Conservation (phyloP, 768 basidiomycete species). For the Tricholomella constricta region DNA sequence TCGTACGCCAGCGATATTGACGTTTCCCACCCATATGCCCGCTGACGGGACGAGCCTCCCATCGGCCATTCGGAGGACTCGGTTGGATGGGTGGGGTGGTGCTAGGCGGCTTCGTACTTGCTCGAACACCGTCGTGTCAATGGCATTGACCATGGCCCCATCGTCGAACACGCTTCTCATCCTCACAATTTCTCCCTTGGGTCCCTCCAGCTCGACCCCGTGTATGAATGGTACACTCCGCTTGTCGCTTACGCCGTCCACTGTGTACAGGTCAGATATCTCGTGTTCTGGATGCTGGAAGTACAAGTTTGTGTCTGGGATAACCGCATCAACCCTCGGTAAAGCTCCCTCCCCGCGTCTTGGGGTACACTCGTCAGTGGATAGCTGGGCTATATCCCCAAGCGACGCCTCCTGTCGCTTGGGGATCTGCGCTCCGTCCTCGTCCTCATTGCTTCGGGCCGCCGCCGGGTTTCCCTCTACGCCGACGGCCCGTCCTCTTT, state of each 20-base stretch:
- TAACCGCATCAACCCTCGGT: not conserved
- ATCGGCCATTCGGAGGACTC: slow-evolving; percentile 24
- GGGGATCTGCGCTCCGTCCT: not conserved
- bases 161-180: no score
- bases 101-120: not conserved
- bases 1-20: not conserved
- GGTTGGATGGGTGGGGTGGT: not conserved
- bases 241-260: not conserved
- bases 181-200: not conserved
- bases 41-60: slow-evolving; percentile 6
- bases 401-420: not conserved
- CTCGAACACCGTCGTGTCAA: slow-evolving; percentile 6
- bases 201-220: not conserved
- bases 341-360: slow-evolving; percentile 1
- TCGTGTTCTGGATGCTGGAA: slow-evolving; percentile 6
- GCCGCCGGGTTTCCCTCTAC: not conserved
- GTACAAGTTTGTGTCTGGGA: not conserved
- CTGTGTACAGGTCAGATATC: not conserved
- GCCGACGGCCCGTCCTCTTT: not conserved
- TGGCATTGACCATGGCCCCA: slow-evolving; percentile 25
- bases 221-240: slow-evolving; percentile 3
- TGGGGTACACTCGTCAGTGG: not conserved
- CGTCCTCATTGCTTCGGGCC: not conserved
- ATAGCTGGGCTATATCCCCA: not conserved
- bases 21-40: not conserved